Evolutionary conservation across 768 basidiomycete species (phyloP), one percentile per base, ranked within the genome.

Genomic region (Cantharellus anzutake): DNA sequence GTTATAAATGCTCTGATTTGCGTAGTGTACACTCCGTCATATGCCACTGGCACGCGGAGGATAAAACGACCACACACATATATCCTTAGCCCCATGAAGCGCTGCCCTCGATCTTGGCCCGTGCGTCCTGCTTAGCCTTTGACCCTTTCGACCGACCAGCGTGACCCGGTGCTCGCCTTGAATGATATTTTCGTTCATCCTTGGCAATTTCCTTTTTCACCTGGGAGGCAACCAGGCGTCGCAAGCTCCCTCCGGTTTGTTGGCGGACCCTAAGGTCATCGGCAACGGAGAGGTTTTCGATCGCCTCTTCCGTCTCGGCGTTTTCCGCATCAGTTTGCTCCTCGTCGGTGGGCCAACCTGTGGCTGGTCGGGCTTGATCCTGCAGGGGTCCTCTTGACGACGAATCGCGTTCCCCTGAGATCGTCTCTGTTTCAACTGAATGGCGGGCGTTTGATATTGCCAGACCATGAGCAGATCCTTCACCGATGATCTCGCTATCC

Each of bases 61-160:
- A 29, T 29, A 29, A 29, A 29, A 29, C 44, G 44, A 29, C 44
- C 29, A 48, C 11, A 48, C 11, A 48, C 29, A 11, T 48, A 48
- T 11, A 11, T 11, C 11, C 44, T 29, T 48, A 48, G 29, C 44
- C 56, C 56, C 56, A 57, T 5, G 42, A 40, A 5, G 16, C 41
- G 7, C 56, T 38, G 11, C 55, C 51, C 38, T 53, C 39, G 40
- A 61, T 55, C 65, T 79, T 81, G 5, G 87, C 76, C 60, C 78
- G 74, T 39, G 71, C 77, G 66, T 90, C 86, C 66, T 82, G 80
- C 71, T 89, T 93, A 59, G 82, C 82, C 68, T 93, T 93, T 68
- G 85, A 89, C 29, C 90, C 90, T 64, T 82, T 80, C 34, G 80
- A 73, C 42, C 86, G 74, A 11, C 73, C 75, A 38, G 75, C 78